Percentiles rank a stretch among this genome's conserved stretches.
These are phyloP conservation scores for Tolypocladium endophyticum DNA, from an alignment of 2,329 filamentous ascomycete species.

Conservation along the genomic window DNA sequence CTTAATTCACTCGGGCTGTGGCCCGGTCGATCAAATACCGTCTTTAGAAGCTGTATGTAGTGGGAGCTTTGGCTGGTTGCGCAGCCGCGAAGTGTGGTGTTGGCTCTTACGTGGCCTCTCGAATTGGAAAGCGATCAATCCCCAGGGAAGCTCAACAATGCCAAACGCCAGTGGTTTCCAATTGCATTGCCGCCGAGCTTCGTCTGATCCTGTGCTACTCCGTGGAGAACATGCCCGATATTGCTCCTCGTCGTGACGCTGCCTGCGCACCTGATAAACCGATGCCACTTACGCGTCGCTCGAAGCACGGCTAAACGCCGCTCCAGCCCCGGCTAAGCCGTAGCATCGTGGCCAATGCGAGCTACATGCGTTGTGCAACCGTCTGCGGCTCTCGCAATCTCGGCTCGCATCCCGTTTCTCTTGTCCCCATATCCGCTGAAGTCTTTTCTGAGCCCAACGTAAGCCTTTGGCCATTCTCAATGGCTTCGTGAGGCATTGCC, in stretches of 20 bases:
- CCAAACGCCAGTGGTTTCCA: too few relatives aligned
- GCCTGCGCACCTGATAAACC: neutral
- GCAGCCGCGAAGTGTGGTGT: too few relatives aligned
- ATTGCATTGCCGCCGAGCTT: too few relatives aligned
- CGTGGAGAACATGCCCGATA: too few relatives aligned
- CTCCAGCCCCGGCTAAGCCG: conserved; percentile 17
- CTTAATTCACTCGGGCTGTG: neutral
- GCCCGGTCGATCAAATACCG: neutral
- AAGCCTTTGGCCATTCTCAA: neutral
- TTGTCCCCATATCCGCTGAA: neutral
- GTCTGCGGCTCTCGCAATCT: neutral
- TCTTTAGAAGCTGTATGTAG: too few relatives aligned
- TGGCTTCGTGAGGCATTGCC: neutral
- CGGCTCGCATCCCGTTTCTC: neutral
- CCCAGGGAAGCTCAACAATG: too few relatives aligned
- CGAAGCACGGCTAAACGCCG: conserved; percentile 16
- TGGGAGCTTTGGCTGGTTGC: too few relatives aligned
- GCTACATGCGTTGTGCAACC: neutral
- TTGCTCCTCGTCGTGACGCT: too few relatives aligned
- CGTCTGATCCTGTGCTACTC: too few relatives aligned
- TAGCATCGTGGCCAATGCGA: conserved; percentile 5
- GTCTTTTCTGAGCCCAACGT: neutral
- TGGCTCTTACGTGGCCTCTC: neutral
- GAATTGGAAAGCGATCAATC: too few relatives aligned
- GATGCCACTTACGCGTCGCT: neutral